Conservation (phyloP, 495 filamentous ascomycete genomes). For the Penicillium subrubescens region DNA sequence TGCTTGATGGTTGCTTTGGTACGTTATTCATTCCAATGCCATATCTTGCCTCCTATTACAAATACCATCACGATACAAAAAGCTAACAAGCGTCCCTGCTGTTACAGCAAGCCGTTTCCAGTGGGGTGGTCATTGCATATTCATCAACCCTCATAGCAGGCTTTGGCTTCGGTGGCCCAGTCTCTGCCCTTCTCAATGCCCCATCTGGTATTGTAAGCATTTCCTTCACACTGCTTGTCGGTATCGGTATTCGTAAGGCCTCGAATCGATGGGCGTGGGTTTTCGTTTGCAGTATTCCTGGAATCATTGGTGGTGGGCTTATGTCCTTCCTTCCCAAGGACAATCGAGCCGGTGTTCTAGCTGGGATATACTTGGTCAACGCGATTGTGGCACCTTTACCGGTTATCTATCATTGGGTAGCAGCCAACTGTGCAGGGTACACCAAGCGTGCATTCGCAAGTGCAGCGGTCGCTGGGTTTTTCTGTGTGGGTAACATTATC, state of each 20-base stretch:
- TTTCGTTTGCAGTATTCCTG: background rate
- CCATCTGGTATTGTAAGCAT: background rate
- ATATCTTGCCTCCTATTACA: no score
- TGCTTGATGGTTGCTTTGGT: background rate
- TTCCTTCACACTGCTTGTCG: background rate
- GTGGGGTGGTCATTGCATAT: background rate
- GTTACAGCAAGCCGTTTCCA: background rate
- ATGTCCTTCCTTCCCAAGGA: background rate
- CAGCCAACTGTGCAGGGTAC: background rate
- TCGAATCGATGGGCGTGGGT: background rate
- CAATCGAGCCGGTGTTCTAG: background rate
- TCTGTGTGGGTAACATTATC: background rate
- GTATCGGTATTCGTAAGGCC: background rate
- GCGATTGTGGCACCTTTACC: background rate
- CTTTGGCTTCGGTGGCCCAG: background rate
- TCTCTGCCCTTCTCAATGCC: background rate
- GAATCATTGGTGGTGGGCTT: background rate
- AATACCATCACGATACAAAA: background rate
- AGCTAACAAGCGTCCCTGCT: background rate
- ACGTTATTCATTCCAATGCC: background rate
- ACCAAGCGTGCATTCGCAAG: background rate
- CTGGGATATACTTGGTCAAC: slow-evolving; percentile 1
- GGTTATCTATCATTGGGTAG: background rate
- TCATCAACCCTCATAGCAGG: background rate
- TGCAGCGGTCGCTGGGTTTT: background rate